Conservation (phyloP, 2,329 filamentous ascomycete species). For the Aspergillus ibericus region DNA sequence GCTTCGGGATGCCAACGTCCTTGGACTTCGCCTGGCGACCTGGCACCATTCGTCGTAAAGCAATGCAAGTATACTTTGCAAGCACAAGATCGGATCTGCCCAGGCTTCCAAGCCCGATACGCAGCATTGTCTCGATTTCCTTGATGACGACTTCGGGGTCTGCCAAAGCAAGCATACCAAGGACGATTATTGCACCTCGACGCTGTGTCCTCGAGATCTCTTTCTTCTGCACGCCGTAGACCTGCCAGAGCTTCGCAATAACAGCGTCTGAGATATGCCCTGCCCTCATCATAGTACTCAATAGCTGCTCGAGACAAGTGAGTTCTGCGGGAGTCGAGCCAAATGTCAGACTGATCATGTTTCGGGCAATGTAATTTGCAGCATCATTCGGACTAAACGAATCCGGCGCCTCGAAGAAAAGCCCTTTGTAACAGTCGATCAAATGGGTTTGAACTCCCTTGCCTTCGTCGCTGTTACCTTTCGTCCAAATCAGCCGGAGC, state of each 20-base stretch:
- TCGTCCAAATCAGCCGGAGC: constrained; percentile 97
- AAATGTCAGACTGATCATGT: constrained; percentile 99
- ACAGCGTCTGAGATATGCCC: constrained; percentile 83
- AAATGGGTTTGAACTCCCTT: constrained; percentile 96
- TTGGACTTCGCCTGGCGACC: constrained; percentile 78
- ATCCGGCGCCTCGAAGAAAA: constrained; percentile 95
- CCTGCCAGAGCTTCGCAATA: constrained; percentile 91
- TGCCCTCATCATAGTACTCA: constrained; percentile 97
- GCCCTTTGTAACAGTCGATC: constrained; percentile 91
- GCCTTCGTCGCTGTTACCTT: constrained; percentile 97
- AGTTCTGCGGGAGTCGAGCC: constrained; percentile 92
- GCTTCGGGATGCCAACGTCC: constrained; percentile 63
- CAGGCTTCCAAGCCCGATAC: constrained; percentile 79
- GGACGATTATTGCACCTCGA: constrained; percentile 88
- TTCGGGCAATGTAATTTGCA: constrained; percentile 91
- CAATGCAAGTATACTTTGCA: constrained; percentile 94
- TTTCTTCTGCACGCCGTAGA: constrained; percentile 89
- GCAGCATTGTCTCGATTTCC: constrained; percentile 91
- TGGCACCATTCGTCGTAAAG: constrained; percentile 85
- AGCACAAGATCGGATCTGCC: constrained; percentile 82
- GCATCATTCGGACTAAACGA: constrained; percentile 85
- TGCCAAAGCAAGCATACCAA: constrained; percentile 94
- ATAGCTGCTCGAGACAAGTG: constrained; percentile 89
- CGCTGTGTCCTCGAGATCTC: constrained; percentile 91
- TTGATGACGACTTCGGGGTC: constrained; percentile 90